A percentile compares a stretch with the other conserved stretches of the same genome.
These are phyloP conservation scores for Garcia nutans DNA, from an alignment of 345 rosid species.

Conservation along the genomic window DNA sequence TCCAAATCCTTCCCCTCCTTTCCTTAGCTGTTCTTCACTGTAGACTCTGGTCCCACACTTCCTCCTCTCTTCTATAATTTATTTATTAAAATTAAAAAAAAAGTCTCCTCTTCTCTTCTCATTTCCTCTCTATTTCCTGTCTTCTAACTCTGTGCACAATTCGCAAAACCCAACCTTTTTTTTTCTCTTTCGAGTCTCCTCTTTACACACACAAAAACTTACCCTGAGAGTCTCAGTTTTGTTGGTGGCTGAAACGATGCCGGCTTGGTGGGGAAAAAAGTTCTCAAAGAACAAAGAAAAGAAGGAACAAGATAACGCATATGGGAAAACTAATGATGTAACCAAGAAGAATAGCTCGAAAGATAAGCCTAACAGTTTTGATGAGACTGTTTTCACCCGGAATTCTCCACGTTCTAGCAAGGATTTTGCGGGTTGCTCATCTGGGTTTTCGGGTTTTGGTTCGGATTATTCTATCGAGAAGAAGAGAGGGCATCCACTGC, in stretches of 20 bases:
- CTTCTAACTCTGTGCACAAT: slow-evolving; percentile 9
- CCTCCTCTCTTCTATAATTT: background rate
- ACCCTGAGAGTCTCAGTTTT: background rate
- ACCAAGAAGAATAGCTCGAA: background rate
- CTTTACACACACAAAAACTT: background rate
- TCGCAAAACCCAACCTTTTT: slow-evolving; percentile 21
- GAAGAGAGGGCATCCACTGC: slow-evolving; percentile 70
- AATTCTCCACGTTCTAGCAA: slow-evolving; percentile 51
- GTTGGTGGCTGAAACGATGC: slow-evolving; percentile 39
- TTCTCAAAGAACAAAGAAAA: slow-evolving; percentile 59
- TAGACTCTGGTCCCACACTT: slow-evolving; percentile 12
- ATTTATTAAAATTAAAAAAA: background rate
- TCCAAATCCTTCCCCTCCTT: background rate
- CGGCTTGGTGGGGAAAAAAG: slow-evolving; percentile 77
- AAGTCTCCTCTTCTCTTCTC: background rate
- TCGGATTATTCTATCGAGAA: slow-evolving; percentile 62
- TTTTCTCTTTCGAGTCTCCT: background rate
- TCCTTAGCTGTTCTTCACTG: slow-evolving; percentile 38
- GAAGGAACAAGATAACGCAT: slow-evolving; percentile 19
- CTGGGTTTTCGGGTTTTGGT: slow-evolving; percentile 71
- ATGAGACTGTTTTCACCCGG: slow-evolving; percentile 33
- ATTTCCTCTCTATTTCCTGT: slow-evolving; percentile 24
- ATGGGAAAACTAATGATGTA: background rate
- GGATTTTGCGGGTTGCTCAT: slow-evolving; percentile 43
- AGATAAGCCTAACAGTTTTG: slow-evolving; percentile 21